These are phyloP conservation scores for Eucalyptus cloeziana DNA, from an alignment of 345 rosid genomes.

Conservation along the genomic window DNA sequence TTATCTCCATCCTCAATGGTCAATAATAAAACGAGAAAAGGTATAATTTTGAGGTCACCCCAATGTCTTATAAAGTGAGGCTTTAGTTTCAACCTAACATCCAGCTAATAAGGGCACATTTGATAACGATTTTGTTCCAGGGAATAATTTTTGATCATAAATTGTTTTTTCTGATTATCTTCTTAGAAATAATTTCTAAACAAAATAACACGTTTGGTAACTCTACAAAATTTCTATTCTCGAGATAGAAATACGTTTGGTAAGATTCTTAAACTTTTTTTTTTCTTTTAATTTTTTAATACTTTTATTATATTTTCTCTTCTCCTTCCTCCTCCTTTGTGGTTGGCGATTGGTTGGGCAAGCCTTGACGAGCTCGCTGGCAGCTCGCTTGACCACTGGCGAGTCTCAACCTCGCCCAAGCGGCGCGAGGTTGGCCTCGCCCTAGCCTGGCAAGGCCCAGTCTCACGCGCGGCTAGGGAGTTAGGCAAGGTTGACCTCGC, in stretches of 20 bases:
- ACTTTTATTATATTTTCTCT: no score
- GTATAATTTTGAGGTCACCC: background rate
- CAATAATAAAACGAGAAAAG: background rate
- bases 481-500: no score
- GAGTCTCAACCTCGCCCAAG: no score
- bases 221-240: rapidly evolving
- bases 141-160: rapidly evolving
- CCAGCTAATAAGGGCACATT: no score
- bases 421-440: rapidly evolving
- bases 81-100: background rate
- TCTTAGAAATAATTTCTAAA: rapidly evolving
- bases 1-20: background rate
- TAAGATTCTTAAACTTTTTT: no score
- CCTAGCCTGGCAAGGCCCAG: no score
- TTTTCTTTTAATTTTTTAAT: no score
- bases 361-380: no score
- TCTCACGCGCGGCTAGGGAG: rapidly evolving
- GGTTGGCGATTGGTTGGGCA: rapidly evolving
- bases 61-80: background rate
- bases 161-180: rapidly evolving
- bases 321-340: no score
- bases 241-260: rapidly evolving
- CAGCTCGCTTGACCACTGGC: rapidly evolving
- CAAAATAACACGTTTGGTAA: rapidly evolving
- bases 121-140: rapidly evolving